Percentiles rank a stretch among this genome's conserved stretches.
Evolutionary conservation across 345 rosid species (phyloP).

Genomic region (Salix viminalis): DNA sequence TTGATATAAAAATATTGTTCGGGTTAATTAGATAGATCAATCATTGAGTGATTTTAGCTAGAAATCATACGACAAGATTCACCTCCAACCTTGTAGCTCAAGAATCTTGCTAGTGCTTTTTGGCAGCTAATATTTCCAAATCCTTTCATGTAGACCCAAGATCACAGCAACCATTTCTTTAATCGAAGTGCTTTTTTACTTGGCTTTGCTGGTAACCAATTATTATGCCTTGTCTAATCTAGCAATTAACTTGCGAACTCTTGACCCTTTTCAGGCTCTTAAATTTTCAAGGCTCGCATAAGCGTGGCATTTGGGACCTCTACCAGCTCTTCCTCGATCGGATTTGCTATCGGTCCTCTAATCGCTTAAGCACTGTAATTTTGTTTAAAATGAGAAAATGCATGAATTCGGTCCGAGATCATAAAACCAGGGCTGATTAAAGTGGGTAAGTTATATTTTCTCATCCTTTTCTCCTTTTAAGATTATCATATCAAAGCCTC

Average conservation of each 20-base stretch:
- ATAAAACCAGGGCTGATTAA: conserved; percentile 11
- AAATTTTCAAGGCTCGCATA: conserved; percentile 10
- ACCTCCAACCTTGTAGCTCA: not conserved
- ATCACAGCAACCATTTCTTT: conserved; percentile 8
- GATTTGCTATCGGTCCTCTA: conserved; percentile 6
- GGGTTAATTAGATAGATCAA: not conserved
- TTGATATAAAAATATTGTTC: not conserved
- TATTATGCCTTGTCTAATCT: conserved; percentile 2
- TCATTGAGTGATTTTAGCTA: not conserved
- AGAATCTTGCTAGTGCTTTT: not conserved
- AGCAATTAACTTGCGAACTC: not conserved
- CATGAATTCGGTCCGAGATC: conserved; percentile 20
- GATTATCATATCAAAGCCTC: conserved; percentile 1
- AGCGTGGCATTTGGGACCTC: conserved; percentile 14
- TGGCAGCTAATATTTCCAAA: not conserved
- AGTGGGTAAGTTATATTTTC: conserved; percentile 31
- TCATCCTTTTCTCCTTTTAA: not conserved
- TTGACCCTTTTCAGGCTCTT: conserved; percentile 29
- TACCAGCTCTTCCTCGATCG: conserved; percentile 6
- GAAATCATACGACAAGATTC: not conserved
- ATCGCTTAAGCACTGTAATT: conserved; percentile 18
- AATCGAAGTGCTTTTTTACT: conserved; percentile 11
- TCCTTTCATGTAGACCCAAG: not conserved
- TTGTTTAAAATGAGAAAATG: conserved; percentile 17
- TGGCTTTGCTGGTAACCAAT: not conserved